Evolutionary conservation across 306 rosid species (phyloP), one percentile per base, ranked within the genome.

Genomic region (Pachyrhizus erosus): DNA sequence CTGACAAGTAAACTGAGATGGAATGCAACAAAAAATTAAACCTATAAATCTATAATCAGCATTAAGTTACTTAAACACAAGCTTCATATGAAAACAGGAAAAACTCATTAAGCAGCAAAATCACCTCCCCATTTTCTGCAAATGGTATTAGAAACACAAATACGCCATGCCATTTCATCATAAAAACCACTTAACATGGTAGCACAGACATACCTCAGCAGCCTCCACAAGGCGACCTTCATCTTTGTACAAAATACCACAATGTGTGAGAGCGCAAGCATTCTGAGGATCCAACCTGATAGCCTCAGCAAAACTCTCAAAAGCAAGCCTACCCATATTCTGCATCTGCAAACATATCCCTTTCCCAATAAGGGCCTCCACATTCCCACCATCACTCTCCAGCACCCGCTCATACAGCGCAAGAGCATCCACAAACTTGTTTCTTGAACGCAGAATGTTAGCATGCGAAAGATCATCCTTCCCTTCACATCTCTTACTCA

Each of bases 261-360:
- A 91, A 80, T 96, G 98, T 0, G 96, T 96, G 82, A 89, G 97
- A 12, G 97, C 99, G 26, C 96, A 91, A 33, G 94, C 92, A 90
- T 93, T 93, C 73, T 88, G 91, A 29, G 98, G 91, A 82, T 96
- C 98, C 90, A 91, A 84, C 85, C 72, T 87, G 84, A 92, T 88
- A 52, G 90, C 99, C 84, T 92, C 99, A 3, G 90, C 20, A 76
- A 96, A 96, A 86, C 91, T 92, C 17, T 93, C 98, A 74, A 96
- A 89, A 17, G 98, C 93, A 77, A 85, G 96, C 87, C 90, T 89
- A 43, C 94, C 90, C 98, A 91, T 83, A 70, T 82, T 92, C 93
- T 92, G 97, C 99, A 96, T 93, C 84, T 96, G 99, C 80, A 96
- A 61, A 84, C 99, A 96, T 86, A 93, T 93, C 79, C 99, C 99